phyloP scores from a whole-genome alignment of 139 green algal species.

The Protoeuglena noctilucae region DNA sequence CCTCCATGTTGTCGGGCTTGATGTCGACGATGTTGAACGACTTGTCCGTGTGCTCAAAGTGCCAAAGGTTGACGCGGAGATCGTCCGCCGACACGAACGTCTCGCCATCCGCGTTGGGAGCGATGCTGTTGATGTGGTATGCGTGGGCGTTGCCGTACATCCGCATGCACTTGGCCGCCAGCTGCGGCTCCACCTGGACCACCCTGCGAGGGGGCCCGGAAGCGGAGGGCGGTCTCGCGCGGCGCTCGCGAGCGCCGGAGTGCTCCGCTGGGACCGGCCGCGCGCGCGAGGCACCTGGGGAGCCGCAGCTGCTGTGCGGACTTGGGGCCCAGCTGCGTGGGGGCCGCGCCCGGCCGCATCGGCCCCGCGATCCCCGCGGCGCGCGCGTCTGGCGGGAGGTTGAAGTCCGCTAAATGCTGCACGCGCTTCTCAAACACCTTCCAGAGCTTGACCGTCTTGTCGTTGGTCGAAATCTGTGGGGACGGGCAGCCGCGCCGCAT shows the following conservation, averaged over 20 bases:
- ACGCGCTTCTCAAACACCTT: slow-evolving; percentile 45
- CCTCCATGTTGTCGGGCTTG: slow-evolving; percentile 96
- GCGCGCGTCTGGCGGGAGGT: slow-evolving; percentile 8
- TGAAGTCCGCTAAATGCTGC: slow-evolving; percentile 11
- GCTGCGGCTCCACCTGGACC: slow-evolving; percentile 16
- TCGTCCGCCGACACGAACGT: slow-evolving; percentile 94
- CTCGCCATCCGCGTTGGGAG: slow-evolving; percentile 67
- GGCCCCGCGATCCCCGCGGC: not conserved
- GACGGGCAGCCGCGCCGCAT: slow-evolving; percentile 11
- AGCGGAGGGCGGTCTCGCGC: no score
- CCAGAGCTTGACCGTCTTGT: slow-evolving; percentile 99
- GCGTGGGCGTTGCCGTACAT: slow-evolving; percentile 84
- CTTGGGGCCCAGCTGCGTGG: not conserved
- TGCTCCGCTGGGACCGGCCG: no score
- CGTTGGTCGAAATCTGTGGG: slow-evolving; percentile 78
- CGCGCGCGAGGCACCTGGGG: no score
- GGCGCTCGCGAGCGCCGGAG: no score
- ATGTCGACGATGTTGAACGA: slow-evolving; percentile 99
- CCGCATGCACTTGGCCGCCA: slow-evolving; percentile 43
- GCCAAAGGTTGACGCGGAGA: slow-evolving; percentile 89
- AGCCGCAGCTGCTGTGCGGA: not conserved
- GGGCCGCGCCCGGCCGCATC: not conserved
- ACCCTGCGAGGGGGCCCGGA: no score
- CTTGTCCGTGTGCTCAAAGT: slow-evolving; percentile 73
- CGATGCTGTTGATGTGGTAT: slow-evolving; percentile 98